Evolutionary conservation across 2,329 filamentous ascomycete genomes (phyloP).

Genomic region (Leptographium radiaticola): DNA sequence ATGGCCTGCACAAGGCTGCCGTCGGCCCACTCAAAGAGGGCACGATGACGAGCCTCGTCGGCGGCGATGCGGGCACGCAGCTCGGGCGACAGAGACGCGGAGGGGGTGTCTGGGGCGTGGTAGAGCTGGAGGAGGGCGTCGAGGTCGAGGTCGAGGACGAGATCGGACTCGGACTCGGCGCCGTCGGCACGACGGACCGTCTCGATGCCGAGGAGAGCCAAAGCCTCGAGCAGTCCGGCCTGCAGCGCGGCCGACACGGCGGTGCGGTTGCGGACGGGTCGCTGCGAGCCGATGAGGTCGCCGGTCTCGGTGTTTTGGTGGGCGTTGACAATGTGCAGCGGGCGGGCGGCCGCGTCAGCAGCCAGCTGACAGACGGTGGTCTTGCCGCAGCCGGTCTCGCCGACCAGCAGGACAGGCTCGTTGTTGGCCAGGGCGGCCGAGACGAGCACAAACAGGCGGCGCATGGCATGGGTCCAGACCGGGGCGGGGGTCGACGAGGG

Average conservation of each 20-base stretch:
- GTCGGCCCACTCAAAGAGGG: slow-evolving; percentile 92
- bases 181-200: too few species aligned
- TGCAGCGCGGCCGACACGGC: slow-evolving; percentile 54
- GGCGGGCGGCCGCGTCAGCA: slow-evolving; percentile 62
- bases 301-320: slow-evolving; percentile 98
- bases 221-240: slow-evolving; percentile 19
- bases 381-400: slow-evolving; percentile 95
- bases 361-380: slow-evolving; percentile 91
- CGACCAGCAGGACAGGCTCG: slow-evolving; percentile 86
- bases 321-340: slow-evolving; percentile 84
- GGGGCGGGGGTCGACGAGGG: not conserved
- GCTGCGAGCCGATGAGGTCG: slow-evolving; percentile 89
- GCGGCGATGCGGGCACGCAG: slow-evolving; percentile 32
- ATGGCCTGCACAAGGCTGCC: slow-evolving; percentile 90
- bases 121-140: slow-evolving; percentile 49
- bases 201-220: not conserved
- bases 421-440: slow-evolving; percentile 74
- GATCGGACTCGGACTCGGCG: too few species aligned
- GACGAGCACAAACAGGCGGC: slow-evolving; percentile 81
- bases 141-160: slow-evolving; percentile 27
- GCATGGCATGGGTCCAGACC: slow-evolving; percentile 94
- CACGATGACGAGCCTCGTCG: slow-evolving; percentile 53
- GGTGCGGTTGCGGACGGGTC: slow-evolving; percentile 76
- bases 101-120: slow-evolving; percentile 29
- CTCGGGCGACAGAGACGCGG: slow-evolving; percentile 32